Base-by-base conservation (phyloP, 1,139 yeast genomes). In the Diutina scorzettiae region DNA sequence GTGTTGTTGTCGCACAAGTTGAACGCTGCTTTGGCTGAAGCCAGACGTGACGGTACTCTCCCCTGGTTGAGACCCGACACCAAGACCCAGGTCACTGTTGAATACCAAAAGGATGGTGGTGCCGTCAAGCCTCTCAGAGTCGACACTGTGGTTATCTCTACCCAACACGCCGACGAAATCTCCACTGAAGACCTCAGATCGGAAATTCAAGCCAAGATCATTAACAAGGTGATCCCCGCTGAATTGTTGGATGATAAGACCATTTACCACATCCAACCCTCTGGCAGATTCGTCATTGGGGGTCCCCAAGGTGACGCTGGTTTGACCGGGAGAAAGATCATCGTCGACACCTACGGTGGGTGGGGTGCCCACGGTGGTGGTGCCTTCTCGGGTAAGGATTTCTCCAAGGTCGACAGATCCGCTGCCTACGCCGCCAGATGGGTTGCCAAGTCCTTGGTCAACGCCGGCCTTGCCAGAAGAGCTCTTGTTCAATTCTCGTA, bases 351-450 rank as follows among this genome's bases (percentile, higher is more conserved):
- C 51, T 91, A 91, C 73, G 99, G 99, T 75, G 98, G 99, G 59
- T 93, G 98, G 93, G 96, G 98, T 71, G 97, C 98, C 59, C 98
- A 91, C 76, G 99, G 99, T 72, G 99, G 99, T 77, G 99, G 99
- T 78, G 98, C 98, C 53, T 91, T 93, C 87, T 84, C 96, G 50
- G 99, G 99, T 71, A 91, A 91, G 78, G 99, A 91, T 71, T 91
- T 86, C 84, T 86, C 97, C 64, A 91, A 91, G 78, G 99, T 91
- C 61, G 99, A 91, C 71, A 86, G 99, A 76, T 91, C 98, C 53
- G 99, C 98, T 62, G 98, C 98, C 54, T 91, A 91, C 64, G 97
- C 98, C 60, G 98, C 98, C 57, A 87, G 98, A 76, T 93, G 98
- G 98, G 96, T 91, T 57, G 98, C 98, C 66, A 91, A 91, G 76